Conservation (phyloP, 176 grass and related monocot species). For the Dendrocalamus sinicus region DNA sequence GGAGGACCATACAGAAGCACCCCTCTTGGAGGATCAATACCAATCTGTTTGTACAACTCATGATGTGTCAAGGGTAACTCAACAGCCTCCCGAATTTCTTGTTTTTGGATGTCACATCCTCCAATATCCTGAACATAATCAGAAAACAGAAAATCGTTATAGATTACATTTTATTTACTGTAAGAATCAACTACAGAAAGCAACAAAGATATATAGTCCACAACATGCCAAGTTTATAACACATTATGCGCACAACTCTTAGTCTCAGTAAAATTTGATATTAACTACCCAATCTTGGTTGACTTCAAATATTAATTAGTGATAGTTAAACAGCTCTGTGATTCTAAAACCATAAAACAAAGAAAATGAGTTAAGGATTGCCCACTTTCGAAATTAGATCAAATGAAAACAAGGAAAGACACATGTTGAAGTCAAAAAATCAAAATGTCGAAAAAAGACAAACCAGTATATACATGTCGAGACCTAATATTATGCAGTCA, state of each 20-base stretch:
- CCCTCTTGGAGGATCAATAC: conserved; percentile 92
- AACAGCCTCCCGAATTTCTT: conserved; percentile 96
- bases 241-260: not conserved
- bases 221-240: not conserved
- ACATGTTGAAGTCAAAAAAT: not conserved
- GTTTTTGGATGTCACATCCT: conserved; percentile 97
- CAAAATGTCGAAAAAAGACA: not conserved
- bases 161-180: not conserved
- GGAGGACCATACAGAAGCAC: conserved; percentile 91
- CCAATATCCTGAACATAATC: conserved; percentile 87
- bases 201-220: not conserved
- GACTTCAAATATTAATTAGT: not conserved
- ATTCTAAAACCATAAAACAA: not conserved
- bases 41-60: conserved; percentile 94
- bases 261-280: not conserved
- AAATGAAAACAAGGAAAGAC: not conserved
- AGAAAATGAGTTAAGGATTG: not conserved
- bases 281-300: not conserved
- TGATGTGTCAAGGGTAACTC: conserved; percentile 92
- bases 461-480: not conserved
- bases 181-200: conserved; percentile 3
- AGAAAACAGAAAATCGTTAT: conserved; percentile 11
- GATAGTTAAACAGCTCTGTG: not conserved
- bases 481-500: not conserved
- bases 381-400: not conserved